Evolutionary conservation across 2,329 filamentous ascomycete species (phyloP), one percentile per base, ranked within the genome.

Genomic region (Furcasterigmium sp.): DNA sequence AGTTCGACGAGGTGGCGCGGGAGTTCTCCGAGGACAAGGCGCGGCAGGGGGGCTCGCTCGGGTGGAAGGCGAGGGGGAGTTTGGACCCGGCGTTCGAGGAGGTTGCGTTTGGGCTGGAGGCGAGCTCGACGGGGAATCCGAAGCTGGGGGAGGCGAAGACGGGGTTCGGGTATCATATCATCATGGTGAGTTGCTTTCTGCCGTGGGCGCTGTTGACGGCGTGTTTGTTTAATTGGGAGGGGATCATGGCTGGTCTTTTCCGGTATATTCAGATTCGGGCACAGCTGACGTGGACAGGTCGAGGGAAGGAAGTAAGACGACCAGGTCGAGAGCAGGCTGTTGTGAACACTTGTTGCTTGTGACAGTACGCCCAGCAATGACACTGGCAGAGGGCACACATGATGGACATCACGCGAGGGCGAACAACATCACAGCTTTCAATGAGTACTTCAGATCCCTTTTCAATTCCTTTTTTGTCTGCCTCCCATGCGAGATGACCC

Each of bases 1-100:
- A 84, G 54, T 91, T 90, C 56, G 85, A 89, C 53, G 81, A 85
- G 38, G 84, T 90, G 6, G 86, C 86, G 9, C 69, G 78, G 42
- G 78, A 82, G 51, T 86, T 78, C 56, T 87, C 82, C 0, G 86
- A 90, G 63, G 86, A 91, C 61, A 90, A 91, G 66, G 84, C 85
- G 5, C 72, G 81, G 48, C 73, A 79, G 62, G 83, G 85, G 26
- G 86, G 86, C 3, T 73, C 77, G 3, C 62, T 91, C 26, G 86
- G 85, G 8, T 87, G 84, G 82, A 87, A 89, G 60, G 76, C 72
- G 3, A 80, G 83, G 53, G 85, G 83, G 1, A 76, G 71, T 44
- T 62, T 90, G 44, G 73, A 87, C 51, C 71, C 78, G 8, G 76
- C 80, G 29, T 91, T 91, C 54, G 85, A 87, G 56, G 79, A 81